These are phyloP conservation scores for Huntiella omanensis DNA, from an alignment of 2,329 filamentous ascomycete genomes.

Conservation along the genomic window DNA sequence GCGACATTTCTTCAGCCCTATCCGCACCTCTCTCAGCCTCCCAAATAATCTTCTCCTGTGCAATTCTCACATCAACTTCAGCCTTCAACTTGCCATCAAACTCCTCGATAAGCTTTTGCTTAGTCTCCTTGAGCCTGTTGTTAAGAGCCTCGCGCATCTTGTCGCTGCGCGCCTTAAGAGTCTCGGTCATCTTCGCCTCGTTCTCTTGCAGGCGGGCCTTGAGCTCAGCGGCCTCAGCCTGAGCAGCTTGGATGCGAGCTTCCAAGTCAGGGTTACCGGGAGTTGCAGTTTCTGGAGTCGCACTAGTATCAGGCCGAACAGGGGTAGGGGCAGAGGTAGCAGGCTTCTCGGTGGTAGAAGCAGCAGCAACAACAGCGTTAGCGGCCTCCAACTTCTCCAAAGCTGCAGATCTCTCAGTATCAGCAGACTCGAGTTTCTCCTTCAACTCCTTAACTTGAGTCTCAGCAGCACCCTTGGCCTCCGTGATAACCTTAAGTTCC, in stretches of 20 bases:
- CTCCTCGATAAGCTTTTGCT: slow-evolving; percentile 30
- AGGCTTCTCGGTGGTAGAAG: slow-evolving; percentile 17
- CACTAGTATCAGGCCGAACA: slow-evolving; percentile 2
- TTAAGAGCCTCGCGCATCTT: slow-evolving; percentile 51
- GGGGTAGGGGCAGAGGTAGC: slow-evolving; percentile 14
- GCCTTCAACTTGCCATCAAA: slow-evolving; percentile 26
- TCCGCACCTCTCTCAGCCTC: slow-evolving; percentile 29
- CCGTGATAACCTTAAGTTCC: slow-evolving; percentile 24
- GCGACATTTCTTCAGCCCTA: slow-evolving; percentile 12
- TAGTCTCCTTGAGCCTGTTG: slow-evolving; percentile 51
- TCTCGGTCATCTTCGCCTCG: slow-evolving; percentile 41
- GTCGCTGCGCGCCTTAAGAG: slow-evolving; percentile 46
- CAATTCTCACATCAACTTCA: slow-evolving; percentile 29
- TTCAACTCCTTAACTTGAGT: slow-evolving; percentile 15
- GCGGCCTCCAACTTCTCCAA: slow-evolving; percentile 45
- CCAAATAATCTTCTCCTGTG: slow-evolving; percentile 46
- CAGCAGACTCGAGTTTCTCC: slow-evolving; percentile 47
- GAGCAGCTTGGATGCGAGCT: slow-evolving; percentile 39
- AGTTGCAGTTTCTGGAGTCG: slow-evolving; percentile 14
- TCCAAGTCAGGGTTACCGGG: slow-evolving; percentile 39
- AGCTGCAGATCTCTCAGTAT: slow-evolving; percentile 48
- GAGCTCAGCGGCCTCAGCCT: slow-evolving; percentile 43
- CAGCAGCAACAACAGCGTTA: slow-evolving; percentile 45
- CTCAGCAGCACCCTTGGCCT: slow-evolving; percentile 3
- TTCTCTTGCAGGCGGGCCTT: slow-evolving; percentile 45